These are phyloP conservation scores for Scenedesmus sp. DNA, from an alignment of 163 green algal species.

Conservation along the genomic window DNA sequence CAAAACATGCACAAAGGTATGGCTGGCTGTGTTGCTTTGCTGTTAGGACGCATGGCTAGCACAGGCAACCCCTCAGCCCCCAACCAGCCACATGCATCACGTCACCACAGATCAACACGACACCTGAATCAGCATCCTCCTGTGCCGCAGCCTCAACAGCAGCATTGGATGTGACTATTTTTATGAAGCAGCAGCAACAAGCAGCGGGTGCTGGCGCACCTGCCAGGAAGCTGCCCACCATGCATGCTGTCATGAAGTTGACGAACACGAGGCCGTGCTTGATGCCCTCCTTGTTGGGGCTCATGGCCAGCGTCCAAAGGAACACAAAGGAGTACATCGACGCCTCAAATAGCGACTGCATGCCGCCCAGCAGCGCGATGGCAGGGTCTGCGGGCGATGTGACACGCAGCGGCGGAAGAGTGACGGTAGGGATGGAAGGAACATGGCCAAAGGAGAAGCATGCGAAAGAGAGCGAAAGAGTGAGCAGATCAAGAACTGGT, in stretches of 20 bases:
- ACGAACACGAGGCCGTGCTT: constrained; percentile 84
- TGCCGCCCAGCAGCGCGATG: constrained; percentile 76
- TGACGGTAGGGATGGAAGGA: no score
- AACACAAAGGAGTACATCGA: constrained; percentile 85
- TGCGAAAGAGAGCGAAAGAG: no score
- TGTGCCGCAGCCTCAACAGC: neutral
- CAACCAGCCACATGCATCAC: no score
- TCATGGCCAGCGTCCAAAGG: constrained; percentile 86
- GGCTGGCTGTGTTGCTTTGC: no score
- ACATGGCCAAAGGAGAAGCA: neutral
- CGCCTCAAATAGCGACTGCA: constrained; percentile 83
- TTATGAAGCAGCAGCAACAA: no score
- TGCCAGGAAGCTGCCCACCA: constrained; percentile 76
- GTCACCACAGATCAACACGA: no score
- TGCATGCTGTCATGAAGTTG: constrained; percentile 92
- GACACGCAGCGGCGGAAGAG: neutral
- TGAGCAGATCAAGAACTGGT: no score
- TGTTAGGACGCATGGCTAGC: no score
- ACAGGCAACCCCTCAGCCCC: no score
- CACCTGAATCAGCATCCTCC: neutral
- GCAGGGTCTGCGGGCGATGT: constrained; percentile 65
- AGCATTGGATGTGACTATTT: neutral
- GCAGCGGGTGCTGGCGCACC: neutral
- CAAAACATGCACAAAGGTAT: no score
- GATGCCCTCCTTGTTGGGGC: constrained; percentile 76